Evolutionary conservation across 441 rosid genomes (phyloP).

Genomic region (Gossypium schwendimanii): DNA sequence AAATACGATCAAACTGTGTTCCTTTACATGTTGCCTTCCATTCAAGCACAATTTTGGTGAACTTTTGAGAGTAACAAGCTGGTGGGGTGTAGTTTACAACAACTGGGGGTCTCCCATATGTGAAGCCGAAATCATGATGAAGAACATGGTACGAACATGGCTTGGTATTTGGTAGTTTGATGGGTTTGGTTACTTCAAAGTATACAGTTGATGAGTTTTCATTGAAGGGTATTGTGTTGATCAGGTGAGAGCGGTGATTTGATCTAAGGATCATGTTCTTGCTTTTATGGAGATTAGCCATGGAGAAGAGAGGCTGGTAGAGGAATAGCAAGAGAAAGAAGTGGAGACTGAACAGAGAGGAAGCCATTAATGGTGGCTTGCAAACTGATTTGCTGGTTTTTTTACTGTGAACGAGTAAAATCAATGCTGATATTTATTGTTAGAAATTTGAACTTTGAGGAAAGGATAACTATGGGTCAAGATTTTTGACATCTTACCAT

Average conservation of each 20-base stretch:
- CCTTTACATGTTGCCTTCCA: conserved; percentile 69
- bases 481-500: background rate
- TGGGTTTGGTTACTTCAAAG: conserved; percentile 58
- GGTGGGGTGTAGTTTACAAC: conserved; percentile 43
- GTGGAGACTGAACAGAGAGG: conserved; percentile 12
- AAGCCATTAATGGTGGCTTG: conserved; percentile 25
- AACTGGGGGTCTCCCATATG: conserved; percentile 44
- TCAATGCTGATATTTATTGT: background rate
- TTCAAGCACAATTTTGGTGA: conserved; percentile 68
- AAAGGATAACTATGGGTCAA: background rate
- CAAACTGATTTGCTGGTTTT: background rate
- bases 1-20: conserved; percentile 70
- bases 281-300: conserved; percentile 28
- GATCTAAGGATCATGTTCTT: conserved; percentile 17
- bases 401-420: background rate
- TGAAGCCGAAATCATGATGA: conserved; percentile 44
- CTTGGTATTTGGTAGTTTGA: conserved; percentile 28
- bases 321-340: conserved; percentile 18
- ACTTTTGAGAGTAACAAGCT: conserved; percentile 36
- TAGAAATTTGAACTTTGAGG: background rate
- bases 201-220: conserved; percentile 30
- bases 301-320: conserved; percentile 14
- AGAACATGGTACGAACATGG: conserved; percentile 41
- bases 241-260: conserved; percentile 6
- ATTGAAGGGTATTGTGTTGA: background rate